Conservation (phyloP, 2,329 filamentous ascomycete genomes). For the Cladobotryum protrusum region DNA sequence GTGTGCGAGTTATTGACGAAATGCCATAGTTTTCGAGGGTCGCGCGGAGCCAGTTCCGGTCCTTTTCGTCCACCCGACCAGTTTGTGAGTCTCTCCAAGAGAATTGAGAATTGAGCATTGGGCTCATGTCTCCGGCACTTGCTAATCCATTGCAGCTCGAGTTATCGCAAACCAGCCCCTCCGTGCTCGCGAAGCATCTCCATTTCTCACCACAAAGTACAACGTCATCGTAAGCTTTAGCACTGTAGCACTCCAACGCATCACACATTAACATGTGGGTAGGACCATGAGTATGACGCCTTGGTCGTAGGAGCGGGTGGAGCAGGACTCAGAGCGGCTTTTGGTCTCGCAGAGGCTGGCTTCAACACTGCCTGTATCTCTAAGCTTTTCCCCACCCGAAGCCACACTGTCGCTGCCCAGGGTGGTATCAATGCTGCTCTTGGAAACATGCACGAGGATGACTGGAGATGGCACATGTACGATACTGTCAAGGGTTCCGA, state of each 20-base stretch:
- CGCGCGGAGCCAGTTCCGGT: slow-evolving; percentile 59
- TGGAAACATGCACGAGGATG: slow-evolving; percentile 95
- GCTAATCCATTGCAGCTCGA: slow-evolving; percentile 50
- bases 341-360: slow-evolving; percentile 79
- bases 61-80: slow-evolving; percentile 82
- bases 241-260: slow-evolving; percentile 48
- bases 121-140: not conserved
- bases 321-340: slow-evolving; percentile 73
- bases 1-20: slow-evolving; percentile 17
- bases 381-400: slow-evolving; percentile 81
- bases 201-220: slow-evolving; percentile 83
- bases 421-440: slow-evolving; percentile 85
- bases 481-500: slow-evolving; percentile 97
- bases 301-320: slow-evolving; percentile 85
- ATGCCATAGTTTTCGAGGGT: slow-evolving; percentile 53
- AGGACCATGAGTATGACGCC: slow-evolving; percentile 98
- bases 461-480: slow-evolving; percentile 99
- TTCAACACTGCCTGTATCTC: slow-evolving; percentile 87
- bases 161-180: slow-evolving; percentile 82
- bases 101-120: not conserved
- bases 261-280: slow-evolving; percentile 43
- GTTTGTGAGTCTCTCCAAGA: slow-evolving; percentile 52
- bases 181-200: slow-evolving; percentile 87
- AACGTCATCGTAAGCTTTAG: slow-evolving; percentile 70
- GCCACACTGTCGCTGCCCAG: slow-evolving; percentile 75